Percentiles rank a stretch among this genome's conserved stretches.
Conservation (phyloP, 345 rosid genomes). For the Gossypium longicalyx region DNA sequence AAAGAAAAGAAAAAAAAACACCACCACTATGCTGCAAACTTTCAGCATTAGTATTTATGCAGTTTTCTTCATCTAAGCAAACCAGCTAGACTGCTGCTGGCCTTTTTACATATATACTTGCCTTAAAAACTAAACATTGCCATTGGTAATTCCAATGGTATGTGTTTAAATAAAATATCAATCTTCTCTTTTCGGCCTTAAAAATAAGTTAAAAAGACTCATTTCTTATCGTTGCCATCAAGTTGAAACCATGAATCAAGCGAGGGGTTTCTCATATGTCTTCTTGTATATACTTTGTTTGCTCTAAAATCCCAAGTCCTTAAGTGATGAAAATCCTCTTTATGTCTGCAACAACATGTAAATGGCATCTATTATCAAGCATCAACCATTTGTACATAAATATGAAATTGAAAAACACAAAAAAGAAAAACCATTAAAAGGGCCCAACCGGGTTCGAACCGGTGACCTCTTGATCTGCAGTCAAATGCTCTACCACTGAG, state of each 20-base stretch:
- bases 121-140: neutral
- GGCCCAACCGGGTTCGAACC: conserved; percentile 50
- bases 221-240: neutral
- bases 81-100: conserved; percentile 11
- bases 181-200: conserved; percentile 3
- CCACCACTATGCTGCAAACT: neutral
- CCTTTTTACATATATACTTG: conserved; percentile 9
- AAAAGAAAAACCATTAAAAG: neutral
- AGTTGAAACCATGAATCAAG: neutral
- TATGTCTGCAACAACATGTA: neutral
- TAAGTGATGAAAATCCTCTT: neutral
- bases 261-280: neutral
- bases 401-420: neutral
- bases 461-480: conserved; percentile 77
- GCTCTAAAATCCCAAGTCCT: neutral
- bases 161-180: conserved; percentile 23
- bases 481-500: conserved; percentile 88
- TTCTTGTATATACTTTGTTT: neutral
- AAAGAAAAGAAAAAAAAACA: neutral
- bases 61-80: neutral
- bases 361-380: neutral
- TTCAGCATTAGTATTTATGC: conserved; percentile 13
- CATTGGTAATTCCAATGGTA: conserved; percentile 10
- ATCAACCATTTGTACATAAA: too few relatives aligned
- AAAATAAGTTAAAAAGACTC: conserved; percentile 12